Evolutionary conservation across 2,329 filamentous ascomycete species (phyloP).

Genomic region (Colletotrichum aenigma): DNA sequence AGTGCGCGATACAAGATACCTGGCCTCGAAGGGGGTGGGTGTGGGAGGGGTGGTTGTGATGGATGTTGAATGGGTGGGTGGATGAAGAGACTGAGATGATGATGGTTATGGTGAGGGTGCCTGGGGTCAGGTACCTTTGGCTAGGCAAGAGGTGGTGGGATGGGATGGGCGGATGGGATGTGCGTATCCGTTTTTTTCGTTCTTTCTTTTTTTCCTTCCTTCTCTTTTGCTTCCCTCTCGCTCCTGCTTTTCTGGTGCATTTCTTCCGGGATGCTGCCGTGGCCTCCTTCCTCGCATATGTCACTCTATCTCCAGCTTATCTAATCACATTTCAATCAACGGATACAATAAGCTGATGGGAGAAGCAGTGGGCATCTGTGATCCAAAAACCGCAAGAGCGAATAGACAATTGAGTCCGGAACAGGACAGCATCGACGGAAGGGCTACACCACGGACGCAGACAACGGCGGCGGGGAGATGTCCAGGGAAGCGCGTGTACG

Average conservation of each 20-base stretch:
- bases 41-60: not conserved
- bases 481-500: not conserved
- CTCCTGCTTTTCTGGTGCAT: not conserved
- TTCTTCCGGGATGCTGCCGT: not conserved
- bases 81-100: not conserved
- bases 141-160: not conserved
- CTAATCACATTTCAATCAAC: not conserved
- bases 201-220: not conserved
- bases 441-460: not conserved
- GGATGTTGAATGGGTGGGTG: not conserved
- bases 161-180: not conserved
- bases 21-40: not conserved
- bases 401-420: not conserved
- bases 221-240: not conserved
- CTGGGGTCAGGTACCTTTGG: not conserved
- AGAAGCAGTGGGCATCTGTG: not conserved
- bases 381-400: not conserved
- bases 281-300: not conserved
- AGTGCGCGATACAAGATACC: constrained; percentile 9
- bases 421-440: not conserved
- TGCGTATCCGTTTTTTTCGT: not conserved
- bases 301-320: not conserved
- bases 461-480: not conserved
- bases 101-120: not conserved
- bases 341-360: not conserved